Evolutionary conservation across 805 yeast species (phyloP).

Genomic region (Cyberlindnera petersonii): DNA sequence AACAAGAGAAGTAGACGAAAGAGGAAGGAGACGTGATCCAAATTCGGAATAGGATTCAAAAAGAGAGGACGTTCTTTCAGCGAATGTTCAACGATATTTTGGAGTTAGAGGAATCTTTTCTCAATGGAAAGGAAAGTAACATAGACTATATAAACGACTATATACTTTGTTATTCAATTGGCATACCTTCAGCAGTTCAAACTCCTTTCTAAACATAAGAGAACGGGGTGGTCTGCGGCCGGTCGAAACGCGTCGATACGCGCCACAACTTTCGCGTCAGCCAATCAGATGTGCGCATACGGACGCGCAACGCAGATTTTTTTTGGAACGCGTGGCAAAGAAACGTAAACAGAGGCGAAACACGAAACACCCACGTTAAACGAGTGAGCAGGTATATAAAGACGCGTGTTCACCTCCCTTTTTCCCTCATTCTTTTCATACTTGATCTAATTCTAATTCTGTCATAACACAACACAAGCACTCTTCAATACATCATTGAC

Average conservation of each 20-base stretch:
- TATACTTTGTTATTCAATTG: no score
- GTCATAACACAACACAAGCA: not conserved
- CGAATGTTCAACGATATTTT: no score
- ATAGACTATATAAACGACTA: no score
- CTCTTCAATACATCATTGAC: not conserved
- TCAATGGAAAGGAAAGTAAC: no score
- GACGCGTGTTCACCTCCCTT: not conserved
- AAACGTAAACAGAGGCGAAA: not conserved
- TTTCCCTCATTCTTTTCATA: not conserved
- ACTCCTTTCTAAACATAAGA: not conserved
- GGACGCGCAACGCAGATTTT: not conserved
- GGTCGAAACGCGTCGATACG: not conserved
- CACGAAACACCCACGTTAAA: conserved; percentile 1
- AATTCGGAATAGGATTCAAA: not conserved
- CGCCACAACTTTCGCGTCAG: no score
- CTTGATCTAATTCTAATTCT: no score
- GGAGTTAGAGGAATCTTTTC: no score
- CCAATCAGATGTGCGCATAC: not conserved
- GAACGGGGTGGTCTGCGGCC: not conserved
- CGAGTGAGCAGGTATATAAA: not conserved
- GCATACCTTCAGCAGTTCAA: not conserved
- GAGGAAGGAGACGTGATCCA: not conserved
- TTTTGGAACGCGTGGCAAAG: not conserved
- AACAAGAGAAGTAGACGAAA: not conserved
- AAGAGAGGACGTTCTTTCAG: not conserved